Percentiles rank a stretch among this genome's conserved stretches.
These are phyloP conservation scores for Bimuria novae-zelandiae DNA, from an alignment of 2,329 filamentous ascomycete genomes.

Conservation along the genomic window DNA sequence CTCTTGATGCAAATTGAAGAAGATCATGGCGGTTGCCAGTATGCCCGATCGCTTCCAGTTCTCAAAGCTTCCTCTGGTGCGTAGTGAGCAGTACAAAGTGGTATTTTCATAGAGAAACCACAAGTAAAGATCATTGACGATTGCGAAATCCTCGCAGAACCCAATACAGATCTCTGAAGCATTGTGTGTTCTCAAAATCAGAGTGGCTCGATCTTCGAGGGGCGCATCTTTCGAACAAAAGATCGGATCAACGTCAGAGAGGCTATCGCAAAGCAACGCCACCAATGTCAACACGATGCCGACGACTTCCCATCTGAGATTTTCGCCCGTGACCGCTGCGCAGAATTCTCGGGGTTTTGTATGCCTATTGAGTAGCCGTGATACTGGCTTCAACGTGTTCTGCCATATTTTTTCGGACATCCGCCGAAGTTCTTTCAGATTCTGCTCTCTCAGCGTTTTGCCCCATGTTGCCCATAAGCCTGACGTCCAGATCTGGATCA, in stretches of 20 bases:
- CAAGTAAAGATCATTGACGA: slow-evolving; percentile 41
- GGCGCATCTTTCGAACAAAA: slow-evolving; percentile 36
- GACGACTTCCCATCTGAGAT: slow-evolving; percentile 52
- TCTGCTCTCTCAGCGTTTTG: slow-evolving; percentile 28
- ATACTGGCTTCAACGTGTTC: slow-evolving; percentile 47
- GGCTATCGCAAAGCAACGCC: slow-evolving; percentile 40
- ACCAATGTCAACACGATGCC: slow-evolving; percentile 47
- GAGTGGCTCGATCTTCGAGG: slow-evolving; percentile 28
- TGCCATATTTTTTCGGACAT: slow-evolving; percentile 50
- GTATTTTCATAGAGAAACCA: slow-evolving; percentile 42
- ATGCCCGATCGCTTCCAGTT: slow-evolving; percentile 41
- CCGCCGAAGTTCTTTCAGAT: slow-evolving; percentile 34
- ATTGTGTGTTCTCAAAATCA: slow-evolving; percentile 31
- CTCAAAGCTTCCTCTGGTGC: slow-evolving; percentile 38
- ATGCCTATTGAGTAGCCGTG: slow-evolving; percentile 35
- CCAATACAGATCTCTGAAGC: slow-evolving; percentile 36
- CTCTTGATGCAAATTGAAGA: slow-evolving; percentile 45
- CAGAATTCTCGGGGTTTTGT: slow-evolving; percentile 48
- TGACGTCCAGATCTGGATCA: slow-evolving; percentile 36
- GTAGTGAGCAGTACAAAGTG: slow-evolving; percentile 29
- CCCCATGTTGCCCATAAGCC: slow-evolving; percentile 36
- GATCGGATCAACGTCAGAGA: slow-evolving; percentile 40
- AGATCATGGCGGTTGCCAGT: slow-evolving; percentile 37
- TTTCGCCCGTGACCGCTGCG: slow-evolving; percentile 43
- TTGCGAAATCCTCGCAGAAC: slow-evolving; percentile 39